phyloP scores from a whole-genome alignment of 495 filamentous ascomycete species.

The Penicillium atrosanguineum region DNA sequence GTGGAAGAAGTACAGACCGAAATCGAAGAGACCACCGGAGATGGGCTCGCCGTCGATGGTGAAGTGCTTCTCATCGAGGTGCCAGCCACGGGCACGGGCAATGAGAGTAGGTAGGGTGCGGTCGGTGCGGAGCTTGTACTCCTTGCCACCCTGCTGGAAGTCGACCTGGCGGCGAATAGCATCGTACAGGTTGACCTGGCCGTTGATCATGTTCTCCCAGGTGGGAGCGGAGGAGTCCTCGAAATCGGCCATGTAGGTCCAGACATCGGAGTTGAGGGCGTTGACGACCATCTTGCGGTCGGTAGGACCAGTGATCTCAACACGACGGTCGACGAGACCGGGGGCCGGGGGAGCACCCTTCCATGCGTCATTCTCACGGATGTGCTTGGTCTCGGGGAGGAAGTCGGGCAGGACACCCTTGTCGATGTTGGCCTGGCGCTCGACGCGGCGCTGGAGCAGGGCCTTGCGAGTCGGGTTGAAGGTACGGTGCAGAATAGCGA shows the following conservation, averaged over 20 bases:
- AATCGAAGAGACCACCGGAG: conserved; percentile 91
- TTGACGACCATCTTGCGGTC: conserved; percentile 99
- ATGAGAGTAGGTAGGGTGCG: conserved; percentile 76
- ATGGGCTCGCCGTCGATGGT: conserved; percentile 95
- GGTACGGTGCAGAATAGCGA: conserved; percentile 88
- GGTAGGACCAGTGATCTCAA: conserved; percentile 98
- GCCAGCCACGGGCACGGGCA: conserved; percentile 86
- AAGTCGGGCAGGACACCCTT: conserved; percentile 90
- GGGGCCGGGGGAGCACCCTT: conserved; percentile 91
- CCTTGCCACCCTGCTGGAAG: conserved; percentile 92
- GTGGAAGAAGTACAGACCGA: conserved; percentile 99
- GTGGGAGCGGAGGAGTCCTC: conserved; percentile 97
- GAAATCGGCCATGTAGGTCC: conserved; percentile 99
- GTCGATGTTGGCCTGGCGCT: conserved; percentile 93
- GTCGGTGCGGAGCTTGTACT: conserved; percentile 95
- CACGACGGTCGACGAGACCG: conserved; percentile 87
- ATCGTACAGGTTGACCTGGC: conserved; percentile 97
- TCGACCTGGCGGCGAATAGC: conserved; percentile 92
- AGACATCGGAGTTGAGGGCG: conserved; percentile 93
- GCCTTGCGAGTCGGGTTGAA: conserved; percentile 91
- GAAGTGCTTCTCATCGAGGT: conserved; percentile 98
- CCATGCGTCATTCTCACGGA: conserved; percentile 93
- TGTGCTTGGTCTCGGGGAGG: conserved; percentile 91
- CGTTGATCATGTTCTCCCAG: conserved; percentile 99
- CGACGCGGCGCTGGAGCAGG: conserved; percentile 79